phyloP scores from a whole-genome alignment of 441 rosid species.

The Brassica hybrid region DNA sequence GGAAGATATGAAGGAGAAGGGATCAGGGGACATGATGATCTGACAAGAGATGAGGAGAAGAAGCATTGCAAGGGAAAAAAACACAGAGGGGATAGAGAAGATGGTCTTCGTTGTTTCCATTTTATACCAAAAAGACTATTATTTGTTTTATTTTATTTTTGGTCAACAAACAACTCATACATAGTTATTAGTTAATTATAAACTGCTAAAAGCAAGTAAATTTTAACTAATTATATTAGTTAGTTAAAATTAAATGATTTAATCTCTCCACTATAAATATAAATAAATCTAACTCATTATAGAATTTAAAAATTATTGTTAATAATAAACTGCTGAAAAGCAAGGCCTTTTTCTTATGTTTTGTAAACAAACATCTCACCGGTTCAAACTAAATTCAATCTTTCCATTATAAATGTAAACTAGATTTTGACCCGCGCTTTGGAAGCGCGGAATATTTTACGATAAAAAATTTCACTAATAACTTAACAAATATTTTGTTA shows the following conservation, averaged over 20 bases:
- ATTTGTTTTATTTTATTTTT: too few species aligned
- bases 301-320: background rate
- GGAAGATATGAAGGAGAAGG: background rate
- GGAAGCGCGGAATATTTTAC: too few species aligned
- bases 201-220: too few species aligned
- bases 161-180: background rate
- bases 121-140: background rate
- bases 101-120: background rate
- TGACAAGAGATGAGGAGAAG: slow-evolving; percentile 29
- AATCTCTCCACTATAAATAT: background rate
- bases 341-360: background rate
- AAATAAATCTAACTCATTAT: background rate
- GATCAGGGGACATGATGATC: slow-evolving; percentile 37
- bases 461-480: too few species aligned
- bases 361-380: slow-evolving; percentile 12
- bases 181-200: too few species aligned
- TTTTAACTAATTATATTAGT: background rate
- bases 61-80: slow-evolving; percentile 29
- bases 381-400: background rate
- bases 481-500: too few species aligned
- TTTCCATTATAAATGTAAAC: background rate
- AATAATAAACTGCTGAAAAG: too few species aligned
- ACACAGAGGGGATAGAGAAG: background rate
- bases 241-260: background rate
- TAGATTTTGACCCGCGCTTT: too few species aligned